Conservation (phyloP, 2,329 filamentous ascomycete genomes). For the Neophaeococcomyces aloes region DNA sequence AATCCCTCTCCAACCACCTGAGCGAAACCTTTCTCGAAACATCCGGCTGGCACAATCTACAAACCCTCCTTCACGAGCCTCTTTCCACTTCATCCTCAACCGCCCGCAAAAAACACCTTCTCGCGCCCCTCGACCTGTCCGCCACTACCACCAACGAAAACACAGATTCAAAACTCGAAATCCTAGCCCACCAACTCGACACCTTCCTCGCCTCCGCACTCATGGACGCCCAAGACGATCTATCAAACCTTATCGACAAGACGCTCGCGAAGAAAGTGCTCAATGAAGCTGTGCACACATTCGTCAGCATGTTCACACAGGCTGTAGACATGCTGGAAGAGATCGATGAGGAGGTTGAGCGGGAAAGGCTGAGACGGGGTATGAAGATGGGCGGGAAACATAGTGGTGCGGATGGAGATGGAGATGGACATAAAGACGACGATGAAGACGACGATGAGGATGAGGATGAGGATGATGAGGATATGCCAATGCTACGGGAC, state of each 20-base stretch:
- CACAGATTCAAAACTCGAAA: conserved; percentile 27
- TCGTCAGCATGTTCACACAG: conserved; percentile 73
- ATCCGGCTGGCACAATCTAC: conserved; percentile 15
- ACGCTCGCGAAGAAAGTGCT: conserved; percentile 64
- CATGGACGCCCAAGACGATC: conserved; percentile 78
- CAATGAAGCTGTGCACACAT: conserved; percentile 69
- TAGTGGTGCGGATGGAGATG: conserved; percentile 6
- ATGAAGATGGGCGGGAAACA: too few species aligned
- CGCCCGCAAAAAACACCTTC: neutral
- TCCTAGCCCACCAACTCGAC: conserved; percentile 61
- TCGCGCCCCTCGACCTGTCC: conserved; percentile 7
- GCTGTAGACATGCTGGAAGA: conserved; percentile 52
- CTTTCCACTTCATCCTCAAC: conserved; percentile 16
- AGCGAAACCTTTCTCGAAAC: conserved; percentile 13
- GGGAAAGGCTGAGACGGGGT: conserved; percentile 13
- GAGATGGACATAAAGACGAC: conserved; percentile 26
- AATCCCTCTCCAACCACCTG: conserved; percentile 13
- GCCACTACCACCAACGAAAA: conserved; percentile 1
- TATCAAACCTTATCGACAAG: conserved; percentile 63
- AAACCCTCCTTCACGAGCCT: conserved; percentile 24
- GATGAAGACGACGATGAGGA: conserved; percentile 14
- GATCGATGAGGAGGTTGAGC: conserved; percentile 42
- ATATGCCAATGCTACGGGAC: conserved; percentile 36
- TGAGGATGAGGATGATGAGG: conserved; percentile 14
- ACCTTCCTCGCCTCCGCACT: conserved; percentile 85